Evolutionary conservation across 768 basidiomycete genomes (phyloP).

Genomic region (Tricholoma saponaceum): DNA sequence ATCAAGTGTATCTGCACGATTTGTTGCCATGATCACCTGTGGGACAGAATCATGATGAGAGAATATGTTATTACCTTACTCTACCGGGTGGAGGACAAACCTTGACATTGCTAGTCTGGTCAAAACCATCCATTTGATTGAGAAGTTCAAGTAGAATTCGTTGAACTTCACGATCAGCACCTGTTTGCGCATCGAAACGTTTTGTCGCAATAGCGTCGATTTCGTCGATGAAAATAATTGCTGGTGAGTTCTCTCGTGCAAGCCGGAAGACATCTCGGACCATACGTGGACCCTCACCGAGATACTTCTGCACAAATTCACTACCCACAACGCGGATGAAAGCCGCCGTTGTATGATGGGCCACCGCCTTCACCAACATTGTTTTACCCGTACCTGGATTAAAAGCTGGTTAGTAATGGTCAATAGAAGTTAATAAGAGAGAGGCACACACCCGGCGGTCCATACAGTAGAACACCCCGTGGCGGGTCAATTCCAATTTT

Average conservation of each 20-base stretch:
- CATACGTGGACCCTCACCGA: conserved; percentile 99
- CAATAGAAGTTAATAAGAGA: background rate
- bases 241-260: conserved; percentile 93
- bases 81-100: conserved; percentile 36
- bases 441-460: conserved; percentile 76
- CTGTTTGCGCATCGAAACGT: conserved; percentile 98
- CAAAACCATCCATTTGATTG: conserved; percentile 99
- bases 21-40: conserved; percentile 99
- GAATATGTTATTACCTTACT: background rate
- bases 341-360: conserved; percentile 92
- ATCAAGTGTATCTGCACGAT: conserved; percentile 96
- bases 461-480: conserved; percentile 92
- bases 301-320: conserved; percentile 99
- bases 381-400: conserved; percentile 92
- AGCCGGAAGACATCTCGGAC: conserved; percentile 98
- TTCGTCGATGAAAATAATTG: conserved; percentile 99
- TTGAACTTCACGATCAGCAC: conserved; percentile 98
- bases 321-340: conserved; percentile 98
- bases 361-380: conserved; percentile 99
- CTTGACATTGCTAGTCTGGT: conserved; percentile 98
- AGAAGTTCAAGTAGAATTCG: conserved; percentile 94
- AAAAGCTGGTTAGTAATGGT: background rate
- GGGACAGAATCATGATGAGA: background rate
- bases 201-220: conserved; percentile 99
- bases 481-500: conserved; percentile 99